Base-by-base conservation (phyloP, 495 filamentous ascomycete species). In the Apodospora peruviana region DNA sequence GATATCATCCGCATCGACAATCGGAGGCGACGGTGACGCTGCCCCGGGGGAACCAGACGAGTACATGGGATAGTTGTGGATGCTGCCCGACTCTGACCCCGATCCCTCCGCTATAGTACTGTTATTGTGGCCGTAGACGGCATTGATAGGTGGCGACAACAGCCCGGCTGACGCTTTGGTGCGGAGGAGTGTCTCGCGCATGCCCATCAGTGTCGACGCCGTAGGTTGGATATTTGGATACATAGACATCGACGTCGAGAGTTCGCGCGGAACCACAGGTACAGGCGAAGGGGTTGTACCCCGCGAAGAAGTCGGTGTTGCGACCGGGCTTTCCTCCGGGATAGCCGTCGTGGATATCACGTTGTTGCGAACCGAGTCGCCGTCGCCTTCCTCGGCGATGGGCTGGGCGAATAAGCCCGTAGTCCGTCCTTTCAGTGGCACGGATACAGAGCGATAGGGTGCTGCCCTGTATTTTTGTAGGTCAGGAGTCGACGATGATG, bases 1-100 rank as follows among this genome's bases (percentile, higher is more conserved):
- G 50, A 91, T 75, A 59, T 91, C 78, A 45, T 93, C 90, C 40
- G 67, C 43, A 50, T 78, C 64, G 29, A 62, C 27, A 32, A 56
- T 35, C 37, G 54, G 29, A 20, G 4, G 11, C 20, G 46, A 23
- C 32, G 5, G 27, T 12, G 5, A 12, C 36, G 16, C 21, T 17
- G 16, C n/a, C 46, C 32, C 10, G 44, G 32, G 16, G 22, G 39
- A 14, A 7, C 46, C 4, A 24, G 50, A n/a, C 38, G 36, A 17
- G 46, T 52, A 45, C 3, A 45, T 22, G 32, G 64, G 47, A 44
- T 70, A 55, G 54, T 61, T 64, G 50, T 70, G 50, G 21, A 66
- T 21, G 22, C 52, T 58, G 16, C 59, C 59, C 32, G 62, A 57
- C n/a, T 68, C 61, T 22, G 58, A 59, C 52, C 52, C 52, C 38